Conservation (phyloP, 495 filamentous ascomycete genomes). For the Penicillium verhagenii region DNA sequence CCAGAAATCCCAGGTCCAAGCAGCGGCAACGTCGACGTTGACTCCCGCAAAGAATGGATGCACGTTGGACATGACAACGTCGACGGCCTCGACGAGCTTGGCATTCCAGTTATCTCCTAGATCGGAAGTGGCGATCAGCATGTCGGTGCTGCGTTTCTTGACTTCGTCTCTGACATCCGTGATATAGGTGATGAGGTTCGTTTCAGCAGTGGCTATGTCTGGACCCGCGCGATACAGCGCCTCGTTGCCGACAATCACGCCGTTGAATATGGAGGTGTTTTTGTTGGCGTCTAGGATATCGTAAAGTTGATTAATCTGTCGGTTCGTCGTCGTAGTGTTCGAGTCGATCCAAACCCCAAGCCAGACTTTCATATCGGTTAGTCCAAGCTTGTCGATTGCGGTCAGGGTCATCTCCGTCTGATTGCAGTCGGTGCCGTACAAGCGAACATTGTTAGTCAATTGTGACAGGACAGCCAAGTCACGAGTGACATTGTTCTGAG, state of each 20-base stretch:
- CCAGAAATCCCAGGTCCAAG: conserved; percentile 89
- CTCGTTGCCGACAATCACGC: conserved; percentile 92
- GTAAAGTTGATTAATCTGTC: conserved; percentile 81
- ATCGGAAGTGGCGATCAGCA: conserved; percentile 86
- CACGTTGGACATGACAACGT: conserved; percentile 94
- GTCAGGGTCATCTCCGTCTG: conserved; percentile 94
- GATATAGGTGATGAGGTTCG: conserved; percentile 64
- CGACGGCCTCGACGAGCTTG: conserved; percentile 63
- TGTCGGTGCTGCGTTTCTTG: conserved; percentile 58
- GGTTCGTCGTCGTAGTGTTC: conserved; percentile 78
- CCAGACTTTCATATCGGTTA: conserved; percentile 88
- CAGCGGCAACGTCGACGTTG: conserved; percentile 61
- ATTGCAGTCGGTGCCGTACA: conserved; percentile 98
- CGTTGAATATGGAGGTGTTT: conserved; percentile 66
- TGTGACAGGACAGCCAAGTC: conserved; percentile 91
- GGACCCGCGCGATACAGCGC: conserved; percentile 71
- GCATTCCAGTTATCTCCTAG: conserved; percentile 85
- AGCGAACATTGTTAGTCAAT: conserved; percentile 81
- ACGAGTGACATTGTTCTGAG: conserved; percentile 90
- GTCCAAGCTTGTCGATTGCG: conserved; percentile 68
- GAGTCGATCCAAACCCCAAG: conserved; percentile 90
- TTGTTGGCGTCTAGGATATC: conserved; percentile 69
- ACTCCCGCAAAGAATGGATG: conserved; percentile 96
- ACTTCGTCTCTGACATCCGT: conserved; percentile 68
- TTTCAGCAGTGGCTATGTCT: conserved; percentile 56